phyloP scores from a whole-genome alignment of 768 basidiomycete genomes.

The Russula griseocarnosa region DNA sequence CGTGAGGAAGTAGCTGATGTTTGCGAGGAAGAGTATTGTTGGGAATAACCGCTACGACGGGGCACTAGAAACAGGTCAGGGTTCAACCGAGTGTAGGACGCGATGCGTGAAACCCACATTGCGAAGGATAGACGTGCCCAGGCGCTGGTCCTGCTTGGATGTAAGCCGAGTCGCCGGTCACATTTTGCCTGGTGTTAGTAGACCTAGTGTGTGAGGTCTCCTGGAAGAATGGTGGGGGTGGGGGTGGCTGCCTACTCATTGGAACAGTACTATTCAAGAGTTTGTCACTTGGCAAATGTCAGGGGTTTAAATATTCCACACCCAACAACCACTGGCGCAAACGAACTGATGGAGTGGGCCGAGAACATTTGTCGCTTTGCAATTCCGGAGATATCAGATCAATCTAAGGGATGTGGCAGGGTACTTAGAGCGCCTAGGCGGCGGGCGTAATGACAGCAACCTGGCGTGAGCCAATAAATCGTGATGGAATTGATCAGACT shows the following conservation, averaged over 20 bases:
- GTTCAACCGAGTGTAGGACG: neutral
- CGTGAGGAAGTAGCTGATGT: neutral
- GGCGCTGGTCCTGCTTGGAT: no score
- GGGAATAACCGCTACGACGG: no score
- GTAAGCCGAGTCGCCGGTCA: neutral
- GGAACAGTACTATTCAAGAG: neutral
- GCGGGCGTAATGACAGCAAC: neutral
- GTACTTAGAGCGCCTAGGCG: neutral
- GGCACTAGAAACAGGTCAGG: neutral
- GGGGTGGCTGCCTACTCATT: neutral
- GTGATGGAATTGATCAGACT: neutral
- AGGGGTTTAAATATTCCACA: neutral
- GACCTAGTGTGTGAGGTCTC: neutral
- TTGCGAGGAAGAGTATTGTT: neutral
- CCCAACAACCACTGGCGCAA: neutral
- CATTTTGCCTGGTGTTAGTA: neutral
- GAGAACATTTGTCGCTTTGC: neutral
- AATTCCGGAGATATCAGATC: neutral
- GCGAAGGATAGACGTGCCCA: neutral
- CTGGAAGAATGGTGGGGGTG: neutral
- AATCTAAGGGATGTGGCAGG: neutral
- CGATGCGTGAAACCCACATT: conserved; percentile 1
- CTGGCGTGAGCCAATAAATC: neutral
- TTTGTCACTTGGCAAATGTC: neutral
- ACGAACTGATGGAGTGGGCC: neutral